phyloP scores from a whole-genome alignment of 306 rosid genomes.

The Amphicarpaea edgeworthii region DNA sequence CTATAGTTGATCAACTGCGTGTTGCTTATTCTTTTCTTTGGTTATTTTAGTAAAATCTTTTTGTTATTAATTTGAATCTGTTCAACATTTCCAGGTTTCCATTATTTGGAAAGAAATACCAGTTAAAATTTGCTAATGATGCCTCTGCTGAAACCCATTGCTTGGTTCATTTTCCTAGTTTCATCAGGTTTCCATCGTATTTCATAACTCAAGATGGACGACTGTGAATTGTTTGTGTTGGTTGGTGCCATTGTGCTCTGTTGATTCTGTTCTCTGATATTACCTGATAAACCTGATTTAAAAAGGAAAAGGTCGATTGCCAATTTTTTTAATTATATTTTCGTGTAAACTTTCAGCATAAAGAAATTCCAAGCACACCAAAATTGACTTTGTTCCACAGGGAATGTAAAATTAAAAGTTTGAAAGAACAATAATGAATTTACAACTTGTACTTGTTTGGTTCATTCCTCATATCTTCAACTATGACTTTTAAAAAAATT shows the following conservation, averaged over 20 bases:
- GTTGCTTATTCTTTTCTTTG: slow-evolving; percentile 39
- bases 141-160: slow-evolving; percentile 82
- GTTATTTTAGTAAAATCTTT: slow-evolving; percentile 23
- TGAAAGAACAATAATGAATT: neutral
- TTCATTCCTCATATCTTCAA: slow-evolving; percentile 17
- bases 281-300: slow-evolving; percentile 30
- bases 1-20: slow-evolving; percentile 29
- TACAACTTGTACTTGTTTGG: slow-evolving; percentile 21
- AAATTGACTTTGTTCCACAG: slow-evolving; percentile 9
- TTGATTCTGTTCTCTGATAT: slow-evolving; percentile 24
- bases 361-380: slow-evolving; percentile 24
- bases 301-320: slow-evolving; percentile 21
- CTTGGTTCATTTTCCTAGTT: slow-evolving; percentile 96
- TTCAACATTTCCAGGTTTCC: slow-evolving; percentile 77
- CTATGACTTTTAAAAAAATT: slow-evolving; percentile 25
- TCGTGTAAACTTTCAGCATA: slow-evolving; percentile 21
- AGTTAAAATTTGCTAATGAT: slow-evolving; percentile 84
- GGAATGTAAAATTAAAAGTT: slow-evolving; percentile 23
- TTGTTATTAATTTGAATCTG: slow-evolving; percentile 36
- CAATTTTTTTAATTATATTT: neutral
- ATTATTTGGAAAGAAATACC: slow-evolving; percentile 93
- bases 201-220: slow-evolving; percentile 40
- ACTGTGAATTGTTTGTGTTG: slow-evolving; percentile 36
- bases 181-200: slow-evolving; percentile 74
- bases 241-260: slow-evolving; percentile 21